Percentiles rank a stretch among this genome's conserved stretches.
Evolutionary conservation across 495 filamentous ascomycete genomes (phyloP).

Genomic region (Penicillium paxilli): DNA sequence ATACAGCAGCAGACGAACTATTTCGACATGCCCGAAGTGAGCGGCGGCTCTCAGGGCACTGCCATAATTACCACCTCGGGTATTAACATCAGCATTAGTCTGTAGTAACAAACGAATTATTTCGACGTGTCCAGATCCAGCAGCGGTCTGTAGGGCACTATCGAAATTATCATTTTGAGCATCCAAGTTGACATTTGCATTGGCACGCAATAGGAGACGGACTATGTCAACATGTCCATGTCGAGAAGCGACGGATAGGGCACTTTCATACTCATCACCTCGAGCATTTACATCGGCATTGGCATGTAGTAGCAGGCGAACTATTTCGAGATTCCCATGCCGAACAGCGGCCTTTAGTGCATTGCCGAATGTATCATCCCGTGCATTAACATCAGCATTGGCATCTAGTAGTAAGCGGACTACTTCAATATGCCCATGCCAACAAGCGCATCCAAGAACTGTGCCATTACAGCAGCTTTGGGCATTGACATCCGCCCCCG

Average conservation of each 20-base stretch:
- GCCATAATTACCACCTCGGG: conserved; percentile 3
- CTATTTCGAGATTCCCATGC: neutral
- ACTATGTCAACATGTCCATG: neutral
- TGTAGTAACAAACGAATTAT: conserved; percentile 8
- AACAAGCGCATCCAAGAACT: too few species aligned
- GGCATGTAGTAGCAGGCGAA: neutral
- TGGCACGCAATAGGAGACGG: neutral
- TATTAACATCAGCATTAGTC: conserved; percentile 5
- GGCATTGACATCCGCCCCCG: neutral
- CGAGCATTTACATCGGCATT: neutral
- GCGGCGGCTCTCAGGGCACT: conserved; percentile 10
- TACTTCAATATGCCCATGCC: neutral
- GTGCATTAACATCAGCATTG: neutral
- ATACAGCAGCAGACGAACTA: conserved; percentile 8
- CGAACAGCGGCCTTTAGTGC: neutral
- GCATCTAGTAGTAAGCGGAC: neutral
- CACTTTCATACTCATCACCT: neutral
- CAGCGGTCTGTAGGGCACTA: conserved; percentile 12
- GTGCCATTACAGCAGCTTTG: too few species aligned
- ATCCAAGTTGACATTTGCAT: conserved; percentile 2
- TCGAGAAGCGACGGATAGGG: neutral
- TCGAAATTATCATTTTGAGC: neutral
- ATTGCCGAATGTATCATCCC: neutral
- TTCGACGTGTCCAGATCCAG: neutral
- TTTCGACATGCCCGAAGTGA: neutral